Evolutionary conservation across 805 yeast species (phyloP), one percentile per base, ranked within the genome.

Genomic region (Yarrowia osloensis): DNA sequence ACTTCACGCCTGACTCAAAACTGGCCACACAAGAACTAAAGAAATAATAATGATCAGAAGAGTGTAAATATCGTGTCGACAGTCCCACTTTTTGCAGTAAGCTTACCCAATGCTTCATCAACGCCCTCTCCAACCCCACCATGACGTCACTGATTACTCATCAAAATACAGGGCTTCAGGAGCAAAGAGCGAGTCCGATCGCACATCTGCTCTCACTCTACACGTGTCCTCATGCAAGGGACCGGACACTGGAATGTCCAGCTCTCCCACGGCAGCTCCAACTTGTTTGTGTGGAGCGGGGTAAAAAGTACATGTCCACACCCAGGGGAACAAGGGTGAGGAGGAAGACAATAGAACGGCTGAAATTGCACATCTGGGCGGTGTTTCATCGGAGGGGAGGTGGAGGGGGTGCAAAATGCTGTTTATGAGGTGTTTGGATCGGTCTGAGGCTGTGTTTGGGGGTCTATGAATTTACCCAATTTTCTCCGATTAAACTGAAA

Each of bases 361-460:
- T 46, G 52, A 46, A 46, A 46, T 46, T 46, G 52, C 52, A 26
- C 52, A 12, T 24, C 29, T n/a, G n/a, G n/a, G 22, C 44, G 44
- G 44, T 9, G 15, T 9, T 19, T 19, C 7, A 9, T 24, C 44
- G 44, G 44, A 19, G 44, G 40, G 40, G n/a, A 6, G n/a, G 9
- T 19, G 19, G 19, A 17, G 5, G 40, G 40, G 40, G 40, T 19
- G 31, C 7, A 3, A 28, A 28, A 28, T 2, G 31, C 6, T 2
- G 7, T 28, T 28, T 28, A n/a, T n/a, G n/a, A n/a, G n/a, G n/a
- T n/a, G n/a, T n/a, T n/a, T n/a, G n/a, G n/a, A n/a, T n/a, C n/a
- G n/a, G n/a, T n/a, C n/a, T n/a, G n/a, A n/a, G n/a, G n/a, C n/a
- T n/a, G n/a, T n/a, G n/a, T n/a, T n/a, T n/a, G n/a, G n/a, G n/a